phyloP scores from a whole-genome alignment of 169 alveolate species.

The Theileria annulata region DNA sequence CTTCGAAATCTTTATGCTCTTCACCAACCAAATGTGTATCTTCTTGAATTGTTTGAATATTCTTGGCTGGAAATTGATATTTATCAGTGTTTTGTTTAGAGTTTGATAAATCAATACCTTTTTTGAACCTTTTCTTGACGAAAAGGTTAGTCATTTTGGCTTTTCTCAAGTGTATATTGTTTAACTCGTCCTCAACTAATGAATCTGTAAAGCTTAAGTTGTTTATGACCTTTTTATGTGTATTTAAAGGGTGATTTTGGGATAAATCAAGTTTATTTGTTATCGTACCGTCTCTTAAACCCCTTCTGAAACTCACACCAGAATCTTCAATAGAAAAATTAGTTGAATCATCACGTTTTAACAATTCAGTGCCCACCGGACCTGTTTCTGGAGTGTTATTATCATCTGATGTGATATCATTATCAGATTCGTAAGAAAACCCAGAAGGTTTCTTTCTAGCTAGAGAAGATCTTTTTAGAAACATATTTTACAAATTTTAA shows the following conservation, averaged over 20 bases:
- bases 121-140: slow-evolving; percentile 4
- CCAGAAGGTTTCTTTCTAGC: slow-evolving; percentile 5
- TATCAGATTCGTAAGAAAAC: background rate
- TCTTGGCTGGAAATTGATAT: background rate
- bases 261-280: background rate
- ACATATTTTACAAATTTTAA: slow-evolving; percentile 6
- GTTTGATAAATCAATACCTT: slow-evolving; percentile 8
- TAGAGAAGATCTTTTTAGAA: background rate
- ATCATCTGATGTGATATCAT: background rate
- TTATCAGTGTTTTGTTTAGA: background rate
- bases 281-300: slow-evolving; percentile 33
- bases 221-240: background rate
- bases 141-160: background rate
- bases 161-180: slow-evolving; percentile 18
- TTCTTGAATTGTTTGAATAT: background rate
- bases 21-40: background rate
- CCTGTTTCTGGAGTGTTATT: background rate
- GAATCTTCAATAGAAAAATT: background rate
- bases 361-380: background rate
- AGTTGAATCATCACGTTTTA: background rate
- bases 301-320: slow-evolving; percentile 34
- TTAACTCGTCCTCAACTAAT: slow-evolving; percentile 23
- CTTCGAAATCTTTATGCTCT: background rate
- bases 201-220: slow-evolving; percentile 54
- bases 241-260: background rate